These are phyloP conservation scores for Cyclaneusma minus DNA, from an alignment of 2,329 filamentous ascomycete species.

Conservation along the genomic window DNA sequence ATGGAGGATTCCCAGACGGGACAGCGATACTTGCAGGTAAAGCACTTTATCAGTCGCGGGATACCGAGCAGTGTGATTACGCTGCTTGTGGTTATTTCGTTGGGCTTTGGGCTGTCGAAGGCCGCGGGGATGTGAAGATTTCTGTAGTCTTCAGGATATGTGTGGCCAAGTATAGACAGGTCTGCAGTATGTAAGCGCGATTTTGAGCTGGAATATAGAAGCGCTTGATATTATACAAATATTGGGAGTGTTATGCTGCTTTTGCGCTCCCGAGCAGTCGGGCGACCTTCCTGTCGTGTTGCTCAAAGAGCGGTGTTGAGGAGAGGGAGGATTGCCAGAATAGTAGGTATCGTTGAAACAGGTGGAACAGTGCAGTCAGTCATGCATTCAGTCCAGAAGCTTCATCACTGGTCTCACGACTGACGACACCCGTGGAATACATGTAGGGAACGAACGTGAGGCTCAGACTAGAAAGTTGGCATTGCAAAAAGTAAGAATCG, in stretches of 20 bases:
- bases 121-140: slow-evolving; percentile 40
- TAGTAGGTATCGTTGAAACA: too few species aligned
- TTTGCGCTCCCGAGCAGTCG: background rate
- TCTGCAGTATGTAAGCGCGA: slow-evolving; percentile 24
- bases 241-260: background rate
- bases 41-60: slow-evolving; percentile 89
- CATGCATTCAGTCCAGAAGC: too few species aligned
- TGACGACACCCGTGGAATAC: too few species aligned
- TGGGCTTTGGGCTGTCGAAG: slow-evolving; percentile 85
- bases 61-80: slow-evolving; percentile 75
- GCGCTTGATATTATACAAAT: slow-evolving; percentile 19
- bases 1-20: slow-evolving; percentile 90
- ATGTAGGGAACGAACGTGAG: too few species aligned
- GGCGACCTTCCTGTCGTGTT: slow-evolving; percentile 27
- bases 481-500: slow-evolving; percentile 5
- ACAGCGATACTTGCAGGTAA: slow-evolving; percentile 78
- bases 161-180: slow-evolving; percentile 21
- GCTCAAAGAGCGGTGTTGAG: slow-evolving; percentile 41
- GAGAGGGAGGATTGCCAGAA: slow-evolving; percentile 33
- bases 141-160: slow-evolving; percentile 23
- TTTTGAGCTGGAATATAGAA: slow-evolving; percentile 25
- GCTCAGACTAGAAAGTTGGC: slow-evolving; percentile 9
- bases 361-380: too few species aligned
- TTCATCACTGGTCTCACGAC: too few species aligned
- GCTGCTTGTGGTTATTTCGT: slow-evolving; percentile 65